Conservation (phyloP, 148 eudicot species). For the Silene latifolia region DNA sequence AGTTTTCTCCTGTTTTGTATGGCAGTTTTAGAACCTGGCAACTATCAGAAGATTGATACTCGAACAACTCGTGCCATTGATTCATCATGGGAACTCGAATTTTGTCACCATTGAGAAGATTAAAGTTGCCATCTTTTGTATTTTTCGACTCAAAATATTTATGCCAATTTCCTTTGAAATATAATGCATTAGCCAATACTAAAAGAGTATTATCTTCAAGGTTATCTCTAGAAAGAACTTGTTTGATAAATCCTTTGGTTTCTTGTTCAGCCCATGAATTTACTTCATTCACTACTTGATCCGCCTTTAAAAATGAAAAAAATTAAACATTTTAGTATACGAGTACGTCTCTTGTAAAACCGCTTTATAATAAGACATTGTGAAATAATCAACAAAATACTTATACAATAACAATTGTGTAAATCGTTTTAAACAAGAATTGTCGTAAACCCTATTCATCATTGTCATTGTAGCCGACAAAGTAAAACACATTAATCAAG, state of each 20-base stretch:
- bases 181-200: constrained; percentile 1
- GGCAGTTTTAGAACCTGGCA: constrained; percentile 1
- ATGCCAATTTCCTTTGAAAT: constrained; percentile 12
- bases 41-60: neutral
- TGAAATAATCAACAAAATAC: too few relatives aligned
- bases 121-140: neutral
- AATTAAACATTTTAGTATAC: too few relatives aligned
- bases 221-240: neutral
- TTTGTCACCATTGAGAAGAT: constrained; percentile 1
- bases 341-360: too few relatives aligned
- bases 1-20: neutral
- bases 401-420: too few relatives aligned
- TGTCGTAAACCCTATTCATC: too few relatives aligned
- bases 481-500: too few relatives aligned
- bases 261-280: neutral
- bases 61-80: neutral
- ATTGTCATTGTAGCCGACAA: too few relatives aligned
- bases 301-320: too few relatives aligned
- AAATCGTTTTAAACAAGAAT: too few relatives aligned
- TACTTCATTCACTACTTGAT: neutral
- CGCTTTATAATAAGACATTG: too few relatives aligned
- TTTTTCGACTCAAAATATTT: neutral
- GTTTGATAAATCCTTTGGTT: neutral
- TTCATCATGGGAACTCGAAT: constrained; percentile 8
- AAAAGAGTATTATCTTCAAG: neutral